phyloP scores from a whole-genome alignment of 306 rosid species.

The Castanospermum australe region DNA sequence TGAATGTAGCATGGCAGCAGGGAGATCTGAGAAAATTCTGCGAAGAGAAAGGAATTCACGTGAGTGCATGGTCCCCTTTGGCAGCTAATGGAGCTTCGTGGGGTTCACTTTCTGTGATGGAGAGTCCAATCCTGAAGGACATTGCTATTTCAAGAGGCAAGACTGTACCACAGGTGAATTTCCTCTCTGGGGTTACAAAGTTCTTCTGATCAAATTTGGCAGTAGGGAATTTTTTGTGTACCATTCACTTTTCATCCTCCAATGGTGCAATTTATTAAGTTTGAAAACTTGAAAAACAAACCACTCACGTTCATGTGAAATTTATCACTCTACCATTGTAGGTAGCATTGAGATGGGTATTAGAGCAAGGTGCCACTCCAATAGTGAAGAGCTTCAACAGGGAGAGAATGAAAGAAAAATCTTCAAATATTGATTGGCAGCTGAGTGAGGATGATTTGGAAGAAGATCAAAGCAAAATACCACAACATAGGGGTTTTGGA shows the following conservation, averaged over 20 bases:
- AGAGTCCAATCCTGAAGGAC: slow-evolving; percentile 31
- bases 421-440: slow-evolving; percentile 48
- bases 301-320: background rate
- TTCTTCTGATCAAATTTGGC: background rate
- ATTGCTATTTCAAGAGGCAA: slow-evolving; percentile 25
- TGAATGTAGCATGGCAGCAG: slow-evolving; percentile 47
- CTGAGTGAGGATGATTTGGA: slow-evolving; percentile 34
- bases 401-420: slow-evolving; percentile 49
- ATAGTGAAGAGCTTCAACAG: slow-evolving; percentile 50
- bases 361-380: slow-evolving; percentile 39
- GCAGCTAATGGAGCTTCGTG: slow-evolving; percentile 42
- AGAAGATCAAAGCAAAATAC: slow-evolving; percentile 40
- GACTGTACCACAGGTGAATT: slow-evolving; percentile 28
- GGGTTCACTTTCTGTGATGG: slow-evolving; percentile 48
- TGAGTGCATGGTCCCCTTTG: slow-evolving; percentile 47
- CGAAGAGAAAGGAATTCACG: slow-evolving; percentile 38
- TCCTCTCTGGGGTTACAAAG: background rate
- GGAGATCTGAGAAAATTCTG: slow-evolving; percentile 33
- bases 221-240: background rate
- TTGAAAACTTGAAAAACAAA: background rate
- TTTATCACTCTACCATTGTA: slow-evolving; percentile 17
- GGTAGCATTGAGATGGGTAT: slow-evolving; percentile 54
- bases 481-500: slow-evolving; percentile 27
- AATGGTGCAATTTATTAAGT: background rate
- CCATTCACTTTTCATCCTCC: background rate